Base-by-base conservation (phyloP, 352 stramenopile genomes). In the Peronospora farinosa region DNA sequence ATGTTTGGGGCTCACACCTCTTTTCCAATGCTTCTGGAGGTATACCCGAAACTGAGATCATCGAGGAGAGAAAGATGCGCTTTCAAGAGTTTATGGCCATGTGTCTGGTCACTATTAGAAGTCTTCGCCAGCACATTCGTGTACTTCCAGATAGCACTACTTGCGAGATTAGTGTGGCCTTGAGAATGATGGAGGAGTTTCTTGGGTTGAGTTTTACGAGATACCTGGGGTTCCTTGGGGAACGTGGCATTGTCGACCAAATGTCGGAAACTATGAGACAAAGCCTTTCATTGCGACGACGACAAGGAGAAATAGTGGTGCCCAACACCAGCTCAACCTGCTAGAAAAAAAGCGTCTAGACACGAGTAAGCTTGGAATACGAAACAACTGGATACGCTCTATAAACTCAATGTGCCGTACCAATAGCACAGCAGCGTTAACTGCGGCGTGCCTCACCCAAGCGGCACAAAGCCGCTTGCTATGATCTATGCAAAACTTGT, bases 111-210 rank as follows among this genome's bases (percentile, higher is more conserved):
- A 75, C 77, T 0, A 50, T 90, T 25, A 57, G 77, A 60, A 74
- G 77, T 31, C 63, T 90, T 21, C 72, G 79, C 7, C 79, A 90
- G 46, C 79, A 90, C 45, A 47, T 65, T 10, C 63, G 69, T 13
- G 54, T 88, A 17, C 64, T 85, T 30, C 50, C 63, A 12, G 59
- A 80, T 48, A 77, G 63, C 32, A 36, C 45, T 3, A 19, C 52
- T 0, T 90, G 76, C 56, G 72, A 90, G 54, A 79, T 86, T 43
- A 74, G 49, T 27, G 60, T 73, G 1, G 51, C 63, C 1, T 59
- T 87, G 40, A 66, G 62, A 5, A 35, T 80, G 55, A 73, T 88
- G 30, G 79, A 90, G 35, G 76, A 86, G 51, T 90, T 90, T 42
- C 47, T 90, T 0, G 74, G 72, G 0, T 60, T 90, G 9, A 85